Evolutionary conservation across 2,329 filamentous ascomycete genomes (phyloP).

Genomic region (Periconia sp.): DNA sequence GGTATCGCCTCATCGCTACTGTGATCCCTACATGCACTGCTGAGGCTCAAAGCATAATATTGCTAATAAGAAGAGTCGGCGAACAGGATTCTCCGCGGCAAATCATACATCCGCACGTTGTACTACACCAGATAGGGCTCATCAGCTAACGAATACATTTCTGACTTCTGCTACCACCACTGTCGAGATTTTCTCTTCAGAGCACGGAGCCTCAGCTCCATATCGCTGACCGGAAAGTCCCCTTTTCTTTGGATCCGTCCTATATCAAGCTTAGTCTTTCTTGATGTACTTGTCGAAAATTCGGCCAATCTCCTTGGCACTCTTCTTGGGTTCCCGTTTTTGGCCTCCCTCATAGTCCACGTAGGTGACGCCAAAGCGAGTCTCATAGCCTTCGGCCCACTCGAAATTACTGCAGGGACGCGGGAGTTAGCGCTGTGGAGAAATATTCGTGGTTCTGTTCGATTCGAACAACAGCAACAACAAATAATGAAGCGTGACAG

Average conservation of each 20-base stretch:
- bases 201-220: too few relatives aligned
- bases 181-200: too few relatives aligned
- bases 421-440: constrained; percentile 3
- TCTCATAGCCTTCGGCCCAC: constrained; percentile 90
- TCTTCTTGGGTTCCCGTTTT: constrained; percentile 82
- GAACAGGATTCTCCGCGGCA: too few relatives aligned
- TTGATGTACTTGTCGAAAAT: constrained; percentile 72
- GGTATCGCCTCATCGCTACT: neutral
- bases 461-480: constrained; percentile 5
- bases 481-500: constrained; percentile 9
- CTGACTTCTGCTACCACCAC: too few relatives aligned
- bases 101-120: too few relatives aligned
- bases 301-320: constrained; percentile 68
- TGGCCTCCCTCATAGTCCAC: constrained; percentile 82
- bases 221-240: too few relatives aligned
- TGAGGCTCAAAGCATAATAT: too few relatives aligned
- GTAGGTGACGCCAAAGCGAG: constrained; percentile 79
- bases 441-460: neutral
- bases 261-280: constrained; percentile 52
- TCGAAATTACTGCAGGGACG: constrained; percentile 68
- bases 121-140: too few relatives aligned
- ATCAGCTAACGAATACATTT: too few relatives aligned
- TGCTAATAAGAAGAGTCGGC: too few relatives aligned
- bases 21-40: neutral
- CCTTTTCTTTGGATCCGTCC: too few relatives aligned